A percentile compares a stretch with the other conserved stretches of the same genome.
phyloP scores from a whole-genome alignment of 2,329 filamentous ascomycete genomes.

The Neofusicoccum sp. region DNA sequence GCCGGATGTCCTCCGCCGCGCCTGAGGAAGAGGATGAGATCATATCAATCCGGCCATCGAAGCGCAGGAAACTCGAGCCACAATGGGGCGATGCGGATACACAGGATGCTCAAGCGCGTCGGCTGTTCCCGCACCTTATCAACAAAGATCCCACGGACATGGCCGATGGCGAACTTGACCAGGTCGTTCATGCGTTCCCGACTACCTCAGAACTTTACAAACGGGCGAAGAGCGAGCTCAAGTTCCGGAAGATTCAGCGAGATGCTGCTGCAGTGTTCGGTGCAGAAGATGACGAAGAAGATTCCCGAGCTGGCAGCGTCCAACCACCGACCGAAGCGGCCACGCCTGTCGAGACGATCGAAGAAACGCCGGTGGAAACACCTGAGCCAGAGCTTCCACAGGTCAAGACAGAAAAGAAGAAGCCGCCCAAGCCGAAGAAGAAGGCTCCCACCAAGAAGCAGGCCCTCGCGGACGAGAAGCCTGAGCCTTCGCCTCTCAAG shows the following conservation, averaged over 20 bases:
- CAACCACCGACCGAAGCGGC: constrained; percentile 53
- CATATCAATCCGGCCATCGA: constrained; percentile 46
- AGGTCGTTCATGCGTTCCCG: constrained; percentile 56
- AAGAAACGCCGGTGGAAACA: constrained; percentile 39
- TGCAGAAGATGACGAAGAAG: constrained; percentile 58
- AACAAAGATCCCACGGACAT: constrained; percentile 70
- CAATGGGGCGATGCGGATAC: constrained; percentile 54
- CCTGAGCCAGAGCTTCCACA: constrained; percentile 32
- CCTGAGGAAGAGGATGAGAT: constrained; percentile 56
- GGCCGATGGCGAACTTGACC: constrained; percentile 64
- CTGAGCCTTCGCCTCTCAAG: constrained; percentile 47
- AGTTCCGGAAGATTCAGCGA: constrained; percentile 76
- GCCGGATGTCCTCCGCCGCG: constrained; percentile 61
- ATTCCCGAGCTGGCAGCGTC: constrained; percentile 34
- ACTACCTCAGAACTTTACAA: constrained; percentile 71
- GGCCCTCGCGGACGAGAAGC: constrained; percentile 68
- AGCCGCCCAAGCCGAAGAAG: constrained; percentile 66
- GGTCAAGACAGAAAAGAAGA: constrained; percentile 40
- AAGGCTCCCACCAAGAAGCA: constrained; percentile 72
- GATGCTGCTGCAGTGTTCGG: constrained; percentile 82
- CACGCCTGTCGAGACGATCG: constrained; percentile 44
- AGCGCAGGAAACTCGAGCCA: constrained; percentile 48
- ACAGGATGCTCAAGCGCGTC: constrained; percentile 50
- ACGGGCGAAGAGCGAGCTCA: constrained; percentile 64
- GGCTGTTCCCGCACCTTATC: constrained; percentile 52